Percentiles rank a stretch among this genome's conserved stretches.
phyloP scores from a whole-genome alignment of 2,329 filamentous ascomycete species.

The Diaporthe humulicola region DNA sequence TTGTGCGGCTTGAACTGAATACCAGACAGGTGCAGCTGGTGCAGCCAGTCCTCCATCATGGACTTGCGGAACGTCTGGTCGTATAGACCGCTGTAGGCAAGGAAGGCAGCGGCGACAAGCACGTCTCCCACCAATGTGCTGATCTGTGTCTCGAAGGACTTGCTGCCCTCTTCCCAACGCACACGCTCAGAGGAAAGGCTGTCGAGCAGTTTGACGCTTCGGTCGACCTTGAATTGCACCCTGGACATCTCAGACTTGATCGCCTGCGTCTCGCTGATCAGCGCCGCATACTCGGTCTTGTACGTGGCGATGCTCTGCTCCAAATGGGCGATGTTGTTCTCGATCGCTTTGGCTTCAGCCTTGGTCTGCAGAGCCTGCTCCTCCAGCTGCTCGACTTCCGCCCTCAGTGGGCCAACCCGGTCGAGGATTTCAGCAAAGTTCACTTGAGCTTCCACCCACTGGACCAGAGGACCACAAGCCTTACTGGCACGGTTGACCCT shows the following conservation, averaged over 20 bases:
- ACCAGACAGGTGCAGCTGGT: slow-evolving; percentile 93
- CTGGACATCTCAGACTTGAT: slow-evolving; percentile 98
- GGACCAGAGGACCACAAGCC: slow-evolving; percentile 95
- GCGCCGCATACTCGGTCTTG: slow-evolving; percentile 94
- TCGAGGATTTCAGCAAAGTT: slow-evolving; percentile 98
- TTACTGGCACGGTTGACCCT: slow-evolving; percentile 96
- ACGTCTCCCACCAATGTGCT: slow-evolving; percentile 96
- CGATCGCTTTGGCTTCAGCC: slow-evolving; percentile 91
- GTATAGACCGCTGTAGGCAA: slow-evolving; percentile 96
- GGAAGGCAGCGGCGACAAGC: slow-evolving; percentile 94
- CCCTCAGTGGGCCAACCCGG: slow-evolving; percentile 89
- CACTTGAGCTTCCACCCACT: slow-evolving; percentile 97
- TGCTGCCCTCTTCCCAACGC: slow-evolving; percentile 97
- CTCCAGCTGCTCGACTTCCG: slow-evolving; percentile 89
- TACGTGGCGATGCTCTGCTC: slow-evolving; percentile 94
- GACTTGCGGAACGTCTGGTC: slow-evolving; percentile 98
- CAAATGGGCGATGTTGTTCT: slow-evolving; percentile 85
- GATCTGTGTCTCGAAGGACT: slow-evolving; percentile 98
- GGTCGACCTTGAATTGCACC: slow-evolving; percentile 97
- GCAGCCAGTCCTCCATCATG: slow-evolving; percentile 98
- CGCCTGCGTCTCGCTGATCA: slow-evolving; percentile 96
- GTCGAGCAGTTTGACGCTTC: slow-evolving; percentile 93
- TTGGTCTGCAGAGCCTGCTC: slow-evolving; percentile 92
- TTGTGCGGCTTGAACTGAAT: slow-evolving; percentile 94
- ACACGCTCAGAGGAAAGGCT: slow-evolving; percentile 93